Evolutionary conservation across 805 yeast genomes (phyloP), one percentile per base, ranked within the genome.

Genomic region (Zygosaccharomyces kombuchaensis): DNA sequence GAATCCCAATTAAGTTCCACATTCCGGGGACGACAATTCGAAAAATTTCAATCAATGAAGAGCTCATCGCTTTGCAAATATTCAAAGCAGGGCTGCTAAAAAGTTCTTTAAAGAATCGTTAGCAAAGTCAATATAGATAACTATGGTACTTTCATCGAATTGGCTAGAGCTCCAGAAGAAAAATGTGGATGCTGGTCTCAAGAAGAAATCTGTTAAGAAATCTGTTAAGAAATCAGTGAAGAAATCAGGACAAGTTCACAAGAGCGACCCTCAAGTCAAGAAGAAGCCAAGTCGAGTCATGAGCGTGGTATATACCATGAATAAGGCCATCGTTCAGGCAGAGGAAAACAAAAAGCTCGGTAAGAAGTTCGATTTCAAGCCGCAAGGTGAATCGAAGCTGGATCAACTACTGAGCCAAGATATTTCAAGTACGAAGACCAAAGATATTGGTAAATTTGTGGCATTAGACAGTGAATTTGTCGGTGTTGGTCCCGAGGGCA

Each of bases 401-500:
- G 35, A 16, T 13, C 36, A 22, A 17, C 40, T 40, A 16, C 31
- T 38, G 9, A 34, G 41, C 3, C 16, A 38, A 27, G 41, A 38
- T 27, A 31, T 22, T 27, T 14, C 34, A 6, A 36, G 35, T 12
- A 52, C 55, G 17, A 59, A 58, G 34, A 68, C 74, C 47, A 67
- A 62, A 42, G 73, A 75, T 36, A 69, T 80, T 1, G 96, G 96
- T 1, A 84, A 77, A 56, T 89, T 76, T 54, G 48, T 89, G 2
- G 87, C 96, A 1, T 78, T 90, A 50, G 98, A 90, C 66, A 89
- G 97, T 69, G 98, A 90, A 57, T 89, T 90, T 71, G 97, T 90
- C 2, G 96, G 96, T 9, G 82, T 85, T 2, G 96, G 96, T 0
- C 77, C 76, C 4, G 82, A 80, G 8, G 95, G 95, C 5, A 48